Evolutionary conservation across 164 flowering plant species (phyloP).

Genomic region (Santalum album): DNA sequence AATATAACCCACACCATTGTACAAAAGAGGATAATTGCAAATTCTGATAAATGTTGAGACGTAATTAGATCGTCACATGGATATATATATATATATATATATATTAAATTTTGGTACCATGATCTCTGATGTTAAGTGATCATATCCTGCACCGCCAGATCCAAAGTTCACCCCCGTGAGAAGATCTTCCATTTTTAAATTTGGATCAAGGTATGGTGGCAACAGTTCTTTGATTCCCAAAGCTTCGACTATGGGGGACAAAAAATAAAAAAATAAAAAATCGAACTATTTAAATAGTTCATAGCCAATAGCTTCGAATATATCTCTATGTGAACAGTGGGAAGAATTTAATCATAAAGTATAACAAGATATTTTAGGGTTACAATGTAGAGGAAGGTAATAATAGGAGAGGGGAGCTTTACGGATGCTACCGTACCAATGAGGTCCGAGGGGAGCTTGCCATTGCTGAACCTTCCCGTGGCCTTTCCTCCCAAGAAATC

Average conservation of each 20-base stretch:
- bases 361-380: too few species aligned
- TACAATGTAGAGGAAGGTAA: too few species aligned
- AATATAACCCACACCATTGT: not conserved
- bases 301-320: too few species aligned
- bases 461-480: constrained; percentile 48
- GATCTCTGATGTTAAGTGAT: constrained; percentile 36
- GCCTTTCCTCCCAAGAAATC: constrained; percentile 36
- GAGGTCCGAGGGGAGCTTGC: constrained; percentile 32
- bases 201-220: constrained; percentile 55
- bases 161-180: constrained; percentile 59
- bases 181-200: constrained; percentile 29
- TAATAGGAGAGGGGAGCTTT: too few species aligned
- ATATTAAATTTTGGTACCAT: constrained; percentile 27
- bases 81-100: too few species aligned
- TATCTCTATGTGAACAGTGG: too few species aligned
- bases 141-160: constrained; percentile 57
- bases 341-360: too few species aligned
- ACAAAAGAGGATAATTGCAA: too few species aligned
- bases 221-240: constrained; percentile 36
- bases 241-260: constrained; percentile 26
- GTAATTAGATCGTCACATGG: too few species aligned
- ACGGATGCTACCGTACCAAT: too few species aligned
- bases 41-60: too few species aligned
- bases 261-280: not conserved
- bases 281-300: too few species aligned